Evolutionary conservation across 352 stramenopile genomes (phyloP), one percentile per base, ranked within the genome.

Genomic region (Pythium coloratum): DNA sequence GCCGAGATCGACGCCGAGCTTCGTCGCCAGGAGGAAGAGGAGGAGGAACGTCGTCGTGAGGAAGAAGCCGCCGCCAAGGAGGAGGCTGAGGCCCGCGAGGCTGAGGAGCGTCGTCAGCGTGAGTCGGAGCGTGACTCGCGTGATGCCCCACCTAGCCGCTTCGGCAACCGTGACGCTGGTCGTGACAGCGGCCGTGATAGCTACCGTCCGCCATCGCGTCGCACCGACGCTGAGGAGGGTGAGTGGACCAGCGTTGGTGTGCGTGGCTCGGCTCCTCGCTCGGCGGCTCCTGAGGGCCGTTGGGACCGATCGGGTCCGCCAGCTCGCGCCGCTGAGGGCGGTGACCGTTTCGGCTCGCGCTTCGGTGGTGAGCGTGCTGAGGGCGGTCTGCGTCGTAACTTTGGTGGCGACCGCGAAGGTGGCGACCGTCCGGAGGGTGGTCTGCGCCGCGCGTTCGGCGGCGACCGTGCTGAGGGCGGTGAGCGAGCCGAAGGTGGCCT

Each of bases 191-290:
- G 53, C 38, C 64, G 61, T 34, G 60, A 68, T 32, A 56, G 62
- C 33, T 78, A 76, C 69, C 74, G 74, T 47, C 64, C 71, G 10
- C 65, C 69, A 51, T 54, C 63, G 14, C 65, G 71, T 51, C 66
- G 69, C 55, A 62, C 53, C 50, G 80, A 89, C 20, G 75, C 33
- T 40, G 77, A 86, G 3, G 80, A 90, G n/a, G 72, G 81, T 33
- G 82, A 86, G 64, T 91, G 82, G 82, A 91, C 82, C 7, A 77
- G 84, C 34, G 82, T 91, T n/a, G 84, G 68, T 16, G 75, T 72
- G 42, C 54, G 72, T 12, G 57, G 65, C 38, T 57, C 69, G 18
- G 62, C 42, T 10, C 57, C 55, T 34, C 77, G 73, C 14, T 63
- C 76, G 46, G 44, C 70, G 0, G 81, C 80, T 13, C 80, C 81